Evolutionary conservation across 805 yeast genomes (phyloP).

Genomic region (Candida schatavii): DNA sequence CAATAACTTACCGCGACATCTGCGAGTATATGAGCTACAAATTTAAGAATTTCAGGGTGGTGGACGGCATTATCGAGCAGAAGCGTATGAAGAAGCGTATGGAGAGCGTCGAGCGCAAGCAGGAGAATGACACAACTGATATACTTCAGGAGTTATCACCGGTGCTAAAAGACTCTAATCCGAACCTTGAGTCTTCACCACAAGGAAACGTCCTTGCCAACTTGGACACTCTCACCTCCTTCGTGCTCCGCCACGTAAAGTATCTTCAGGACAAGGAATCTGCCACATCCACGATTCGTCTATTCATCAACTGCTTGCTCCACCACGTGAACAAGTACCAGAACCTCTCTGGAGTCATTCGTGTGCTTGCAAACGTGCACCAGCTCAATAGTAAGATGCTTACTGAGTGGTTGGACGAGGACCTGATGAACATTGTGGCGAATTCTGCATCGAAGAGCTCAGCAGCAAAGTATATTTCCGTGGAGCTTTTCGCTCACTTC

Average conservation of each 20-base stretch:
- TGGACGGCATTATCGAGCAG: slow-evolving; percentile 23
- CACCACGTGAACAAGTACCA: slow-evolving; percentile 33
- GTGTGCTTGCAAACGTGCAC: slow-evolving; percentile 17
- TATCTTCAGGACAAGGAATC: slow-evolving; percentile 13
- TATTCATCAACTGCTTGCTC: slow-evolving; percentile 35
- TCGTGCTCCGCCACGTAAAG: slow-evolving; percentile 21
- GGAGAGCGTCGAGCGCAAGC: slow-evolving; percentile 4
- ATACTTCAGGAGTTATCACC: neutral
- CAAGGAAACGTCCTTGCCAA: slow-evolving; percentile 36
- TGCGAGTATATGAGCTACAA: slow-evolving; percentile 26
- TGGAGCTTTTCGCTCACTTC: slow-evolving; percentile 21
- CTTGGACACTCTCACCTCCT: slow-evolving; percentile 17
- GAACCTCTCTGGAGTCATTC: slow-evolving; percentile 30
- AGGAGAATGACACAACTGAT: neutral
- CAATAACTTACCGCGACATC: slow-evolving; percentile 25
- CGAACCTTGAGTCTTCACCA: slow-evolving; percentile 17
- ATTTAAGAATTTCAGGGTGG: slow-evolving; percentile 22
- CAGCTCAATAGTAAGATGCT: slow-evolving; percentile 13
- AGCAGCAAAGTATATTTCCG: slow-evolving; percentile 26
- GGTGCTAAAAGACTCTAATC: neutral
- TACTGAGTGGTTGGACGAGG: slow-evolving; percentile 24
- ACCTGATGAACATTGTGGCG: slow-evolving; percentile 29
- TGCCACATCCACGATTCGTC: slow-evolving; percentile 18
- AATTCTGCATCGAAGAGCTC: slow-evolving; percentile 25
- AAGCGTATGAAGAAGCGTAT: neutral